phyloP scores from a whole-genome alignment of 805 yeast species.

The Torulaspora maleeae region DNA sequence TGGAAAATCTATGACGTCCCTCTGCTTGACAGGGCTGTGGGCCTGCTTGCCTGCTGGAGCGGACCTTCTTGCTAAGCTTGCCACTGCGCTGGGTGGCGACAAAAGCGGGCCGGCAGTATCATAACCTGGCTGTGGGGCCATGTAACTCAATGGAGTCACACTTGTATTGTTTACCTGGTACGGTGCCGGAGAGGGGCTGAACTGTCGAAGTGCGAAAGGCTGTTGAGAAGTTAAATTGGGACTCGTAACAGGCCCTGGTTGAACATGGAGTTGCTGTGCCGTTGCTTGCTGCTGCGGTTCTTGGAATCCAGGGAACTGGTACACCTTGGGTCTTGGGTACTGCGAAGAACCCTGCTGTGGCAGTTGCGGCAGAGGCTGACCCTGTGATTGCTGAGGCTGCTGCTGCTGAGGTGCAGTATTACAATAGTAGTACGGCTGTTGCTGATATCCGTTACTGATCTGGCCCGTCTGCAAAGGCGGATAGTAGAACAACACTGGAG shows the following conservation, averaged over 20 bases:
- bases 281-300: conserved; percentile 13
- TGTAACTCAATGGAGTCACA: conserved; percentile 5
- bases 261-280: conserved; percentile 6
- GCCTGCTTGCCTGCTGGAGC: conserved; percentile 1
- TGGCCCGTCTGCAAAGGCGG: conserved; percentile 6
- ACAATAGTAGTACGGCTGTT: conserved; percentile 7
- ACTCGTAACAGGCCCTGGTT: conserved; percentile 8
- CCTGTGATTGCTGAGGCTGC: conserved; percentile 9
- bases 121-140: conserved; percentile 7
- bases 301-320: conserved; percentile 17
- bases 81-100: conserved; percentile 3
- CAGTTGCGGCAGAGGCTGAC: conserved; percentile 7
- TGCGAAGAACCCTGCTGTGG: conserved; percentile 11
- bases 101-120: conserved; percentile 1
- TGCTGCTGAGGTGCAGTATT: conserved; percentile 7
- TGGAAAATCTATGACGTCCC: conserved; percentile 7
- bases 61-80: conserved; percentile 1
- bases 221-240: conserved; percentile 7
- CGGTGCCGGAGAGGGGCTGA: conserved; percentile 11
- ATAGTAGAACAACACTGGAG: conserved; percentile 10
- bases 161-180: conserved; percentile 3
- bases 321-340: conserved; percentile 9
- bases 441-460: conserved; percentile 2
- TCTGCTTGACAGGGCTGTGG: conserved; percentile 4
- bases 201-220: conserved; percentile 13